phyloP scores from a whole-genome alignment of 164 flowering plant genomes.

The Piper longum region DNA sequence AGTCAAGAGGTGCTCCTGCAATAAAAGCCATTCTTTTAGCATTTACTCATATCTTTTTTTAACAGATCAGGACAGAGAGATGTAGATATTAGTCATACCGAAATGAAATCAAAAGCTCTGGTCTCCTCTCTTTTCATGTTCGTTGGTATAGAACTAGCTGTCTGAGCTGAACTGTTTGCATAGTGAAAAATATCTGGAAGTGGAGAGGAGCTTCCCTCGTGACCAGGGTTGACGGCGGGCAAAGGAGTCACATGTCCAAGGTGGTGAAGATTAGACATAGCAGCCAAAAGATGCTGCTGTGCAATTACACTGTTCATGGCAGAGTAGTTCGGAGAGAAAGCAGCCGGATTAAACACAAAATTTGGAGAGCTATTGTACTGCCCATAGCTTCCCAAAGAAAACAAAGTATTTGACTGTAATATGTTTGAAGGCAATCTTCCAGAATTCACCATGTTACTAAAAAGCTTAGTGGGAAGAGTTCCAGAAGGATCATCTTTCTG shows the following conservation, averaged over 20 bases:
- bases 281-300: constrained; percentile 69
- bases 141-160: constrained; percentile 28
- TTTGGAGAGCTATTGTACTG: constrained; percentile 46
- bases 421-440: constrained; percentile 28
- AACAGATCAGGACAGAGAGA: no score
- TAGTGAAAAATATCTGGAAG: constrained; percentile 68
- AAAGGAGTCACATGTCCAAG: constrained; percentile 28
- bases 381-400: constrained; percentile 35
- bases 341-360: constrained; percentile 37
- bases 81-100: constrained; percentile 11
- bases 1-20: constrained; percentile 75
- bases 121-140: constrained; percentile 79
- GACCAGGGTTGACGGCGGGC: constrained; percentile 10
- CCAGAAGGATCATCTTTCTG: constrained; percentile 16
- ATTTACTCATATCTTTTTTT: no score
- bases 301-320: constrained; percentile 62
- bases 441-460: constrained; percentile 24
- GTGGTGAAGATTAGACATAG: constrained; percentile 72
- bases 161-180: constrained; percentile 31
- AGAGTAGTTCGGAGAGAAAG: constrained; percentile 51
- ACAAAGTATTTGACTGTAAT: constrained; percentile 24
- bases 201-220: constrained; percentile 39
- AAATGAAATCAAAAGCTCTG: constrained; percentile 88
- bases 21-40: neutral
- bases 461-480: constrained; percentile 17